A percentile compares a stretch with the other conserved stretches of the same genome.
These are phyloP conservation scores for Lachancea meyersii DNA, from an alignment of 805 yeast genomes.

Conservation along the genomic window DNA sequence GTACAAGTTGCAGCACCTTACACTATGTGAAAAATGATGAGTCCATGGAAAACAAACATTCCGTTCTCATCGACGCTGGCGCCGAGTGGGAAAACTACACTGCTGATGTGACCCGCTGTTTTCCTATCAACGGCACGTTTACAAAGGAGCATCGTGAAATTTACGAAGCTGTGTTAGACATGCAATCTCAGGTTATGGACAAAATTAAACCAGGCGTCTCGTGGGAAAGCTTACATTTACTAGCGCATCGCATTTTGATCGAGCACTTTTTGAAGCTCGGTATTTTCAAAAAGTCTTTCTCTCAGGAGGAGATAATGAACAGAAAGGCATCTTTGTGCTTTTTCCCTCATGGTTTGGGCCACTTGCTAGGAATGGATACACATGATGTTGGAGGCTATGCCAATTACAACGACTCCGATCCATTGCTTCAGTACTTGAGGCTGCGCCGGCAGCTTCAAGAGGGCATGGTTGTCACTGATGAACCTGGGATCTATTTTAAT, in stretches of 20 bases:
- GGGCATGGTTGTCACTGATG: slow-evolving; percentile 88
- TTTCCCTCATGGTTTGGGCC: slow-evolving; percentile 96
- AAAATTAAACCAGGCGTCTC: slow-evolving; percentile 69
- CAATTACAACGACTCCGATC: slow-evolving; percentile 78
- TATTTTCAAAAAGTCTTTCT: slow-evolving; percentile 53
- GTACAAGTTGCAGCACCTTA: slow-evolving; percentile 82
- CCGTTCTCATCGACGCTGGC: slow-evolving; percentile 89
- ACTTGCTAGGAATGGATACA: slow-evolving; percentile 87
- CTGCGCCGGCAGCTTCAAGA: slow-evolving; percentile 63
- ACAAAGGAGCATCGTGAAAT: slow-evolving; percentile 78
- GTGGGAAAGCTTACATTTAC: slow-evolving; percentile 82
- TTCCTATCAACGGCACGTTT: slow-evolving; percentile 90
- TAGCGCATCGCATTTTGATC: slow-evolving; percentile 74
- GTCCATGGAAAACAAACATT: slow-evolving; percentile 47
- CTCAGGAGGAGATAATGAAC: slow-evolving; percentile 59
- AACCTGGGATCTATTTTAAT: slow-evolving; percentile 91
- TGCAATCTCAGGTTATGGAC: slow-evolving; percentile 73
- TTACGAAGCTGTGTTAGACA: slow-evolving; percentile 69
- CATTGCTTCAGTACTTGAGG: slow-evolving; percentile 69
- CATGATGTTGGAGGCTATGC: slow-evolving; percentile 93
- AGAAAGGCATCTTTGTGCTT: slow-evolving; percentile 71
- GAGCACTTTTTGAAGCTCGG: slow-evolving; percentile 68
- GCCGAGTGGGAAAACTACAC: slow-evolving; percentile 95
- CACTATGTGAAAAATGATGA: slow-evolving; percentile 85
- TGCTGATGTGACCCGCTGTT: slow-evolving; percentile 89